Percentiles rank a stretch among this genome's conserved stretches.
Conservation (phyloP, 2,329 filamentous ascomycete species). For the Cladophialophora exuberans region DNA sequence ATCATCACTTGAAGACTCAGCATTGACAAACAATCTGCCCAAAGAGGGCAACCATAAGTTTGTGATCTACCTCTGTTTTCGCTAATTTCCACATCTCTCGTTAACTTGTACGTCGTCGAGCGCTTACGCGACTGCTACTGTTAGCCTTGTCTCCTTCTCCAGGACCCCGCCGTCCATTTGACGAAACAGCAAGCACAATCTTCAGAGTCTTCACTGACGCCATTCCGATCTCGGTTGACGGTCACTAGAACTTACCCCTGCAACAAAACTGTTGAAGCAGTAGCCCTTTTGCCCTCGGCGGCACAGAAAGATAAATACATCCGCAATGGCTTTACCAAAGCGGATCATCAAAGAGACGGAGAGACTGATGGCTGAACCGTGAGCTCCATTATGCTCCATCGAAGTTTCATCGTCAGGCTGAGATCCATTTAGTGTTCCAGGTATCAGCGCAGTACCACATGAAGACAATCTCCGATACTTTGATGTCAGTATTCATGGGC, state of each 20-base stretch:
- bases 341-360: constrained; percentile 99
- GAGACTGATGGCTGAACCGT: constrained; percentile 95
- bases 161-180: too few relatives aligned
- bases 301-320: not conserved
- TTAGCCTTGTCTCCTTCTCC: too few relatives aligned
- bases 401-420: not conserved
- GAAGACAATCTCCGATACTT: constrained; percentile 98
- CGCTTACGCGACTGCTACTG: too few relatives aligned
- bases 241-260: too few relatives aligned
- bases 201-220: too few relatives aligned
- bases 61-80: too few relatives aligned
- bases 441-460: constrained; percentile 93
- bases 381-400: constrained; percentile 43
- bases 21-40: too few relatives aligned
- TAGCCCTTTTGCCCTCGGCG: constrained; percentile 7
- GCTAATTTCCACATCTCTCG: too few relatives aligned
- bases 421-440: constrained; percentile 73
- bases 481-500: constrained; percentile 94
- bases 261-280: constrained; percentile 1
- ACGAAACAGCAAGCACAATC: too few relatives aligned
- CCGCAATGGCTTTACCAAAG: constrained; percentile 75
- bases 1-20: too few relatives aligned
- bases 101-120: too few relatives aligned
- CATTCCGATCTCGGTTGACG: not conserved
- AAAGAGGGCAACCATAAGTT: too few relatives aligned